These are phyloP conservation scores for Vanilla planifolia DNA, from an alignment of 106 monocot genomes.

Conservation along the genomic window DNA sequence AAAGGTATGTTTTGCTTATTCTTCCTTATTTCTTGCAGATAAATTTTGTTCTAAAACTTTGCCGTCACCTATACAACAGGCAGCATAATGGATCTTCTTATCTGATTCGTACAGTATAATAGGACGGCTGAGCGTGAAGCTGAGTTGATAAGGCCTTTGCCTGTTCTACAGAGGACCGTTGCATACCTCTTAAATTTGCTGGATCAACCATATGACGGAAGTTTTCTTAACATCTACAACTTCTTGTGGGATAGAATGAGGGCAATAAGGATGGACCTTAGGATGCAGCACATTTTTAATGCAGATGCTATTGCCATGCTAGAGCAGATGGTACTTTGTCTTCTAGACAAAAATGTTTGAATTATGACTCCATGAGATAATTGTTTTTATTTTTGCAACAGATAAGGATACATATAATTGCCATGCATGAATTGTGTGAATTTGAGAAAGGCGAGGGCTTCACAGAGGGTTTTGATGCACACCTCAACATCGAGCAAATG, in stretches of 20 bases:
- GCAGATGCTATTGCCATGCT: slow-evolving; percentile 83
- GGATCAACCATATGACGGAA: slow-evolving; percentile 68
- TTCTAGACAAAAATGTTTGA: neutral
- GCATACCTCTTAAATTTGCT: slow-evolving; percentile 83
- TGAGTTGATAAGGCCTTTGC: slow-evolving; percentile 82
- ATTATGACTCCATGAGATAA: neutral
- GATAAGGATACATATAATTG: slow-evolving; percentile 96
- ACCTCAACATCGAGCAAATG: slow-evolving; percentile 99
- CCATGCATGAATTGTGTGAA: slow-evolving; percentile 97
- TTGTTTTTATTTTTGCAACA: slow-evolving; percentile 17
- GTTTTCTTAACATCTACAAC: slow-evolving; percentile 78
- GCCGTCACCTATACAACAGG: slow-evolving; percentile 19
- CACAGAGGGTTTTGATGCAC: slow-evolving; percentile 96
- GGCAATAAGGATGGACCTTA: slow-evolving; percentile 92
- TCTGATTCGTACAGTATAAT: slow-evolving; percentile 86
- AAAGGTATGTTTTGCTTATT: slow-evolving; percentile 44
- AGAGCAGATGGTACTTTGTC: slow-evolving; percentile 79
- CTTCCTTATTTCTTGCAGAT: slow-evolving; percentile 4
- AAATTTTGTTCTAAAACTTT: slow-evolving; percentile 29
- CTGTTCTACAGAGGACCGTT: slow-evolving; percentile 81
- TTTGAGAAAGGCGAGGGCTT: slow-evolving; percentile 94
- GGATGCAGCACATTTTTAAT: slow-evolving; percentile 97
- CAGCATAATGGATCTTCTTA: slow-evolving; percentile 53
- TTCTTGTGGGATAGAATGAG: slow-evolving; percentile 99
- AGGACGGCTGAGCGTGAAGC: slow-evolving; percentile 86